phyloP scores from a whole-genome alignment of 345 rosid genomes.

The Angophora floribunda region DNA sequence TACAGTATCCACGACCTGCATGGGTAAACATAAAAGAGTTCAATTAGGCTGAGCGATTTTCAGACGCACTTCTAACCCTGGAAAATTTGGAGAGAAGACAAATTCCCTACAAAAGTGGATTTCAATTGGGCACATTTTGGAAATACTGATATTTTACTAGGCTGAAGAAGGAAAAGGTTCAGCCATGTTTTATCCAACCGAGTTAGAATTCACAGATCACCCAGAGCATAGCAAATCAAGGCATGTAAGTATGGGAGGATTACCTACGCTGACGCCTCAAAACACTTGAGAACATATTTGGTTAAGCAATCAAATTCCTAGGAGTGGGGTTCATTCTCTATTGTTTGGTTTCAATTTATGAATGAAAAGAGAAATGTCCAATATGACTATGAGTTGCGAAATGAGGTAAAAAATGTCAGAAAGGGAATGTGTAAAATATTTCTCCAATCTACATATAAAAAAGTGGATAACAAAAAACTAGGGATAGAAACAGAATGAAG shows the following conservation, averaged over 20 bases:
- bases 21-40: not conserved
- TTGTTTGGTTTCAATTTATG: not conserved
- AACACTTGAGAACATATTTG: not conserved
- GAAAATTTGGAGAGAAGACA: not conserved
- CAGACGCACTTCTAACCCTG: not conserved
- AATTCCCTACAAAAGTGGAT: not conserved
- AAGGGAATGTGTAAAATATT: not conserved
- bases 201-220: not conserved
- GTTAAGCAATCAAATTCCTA: not conserved
- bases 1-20: constrained; percentile 72
- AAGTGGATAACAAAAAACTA: not conserved
- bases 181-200: not conserved
- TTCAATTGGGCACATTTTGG: not conserved
- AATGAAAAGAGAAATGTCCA: not conserved
- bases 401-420: not conserved
- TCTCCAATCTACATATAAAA: not conserved
- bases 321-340: not conserved
- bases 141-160: not conserved
- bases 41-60: not conserved
- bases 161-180: not conserved
- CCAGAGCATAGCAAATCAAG: not conserved
- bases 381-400: not conserved
- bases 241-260: not conserved
- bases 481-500: not conserved
- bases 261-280: not conserved